These are phyloP conservation scores for Wickerhamiella kurtzmanii DNA, from an alignment of 805 yeast genomes.

Conservation along the genomic window DNA sequence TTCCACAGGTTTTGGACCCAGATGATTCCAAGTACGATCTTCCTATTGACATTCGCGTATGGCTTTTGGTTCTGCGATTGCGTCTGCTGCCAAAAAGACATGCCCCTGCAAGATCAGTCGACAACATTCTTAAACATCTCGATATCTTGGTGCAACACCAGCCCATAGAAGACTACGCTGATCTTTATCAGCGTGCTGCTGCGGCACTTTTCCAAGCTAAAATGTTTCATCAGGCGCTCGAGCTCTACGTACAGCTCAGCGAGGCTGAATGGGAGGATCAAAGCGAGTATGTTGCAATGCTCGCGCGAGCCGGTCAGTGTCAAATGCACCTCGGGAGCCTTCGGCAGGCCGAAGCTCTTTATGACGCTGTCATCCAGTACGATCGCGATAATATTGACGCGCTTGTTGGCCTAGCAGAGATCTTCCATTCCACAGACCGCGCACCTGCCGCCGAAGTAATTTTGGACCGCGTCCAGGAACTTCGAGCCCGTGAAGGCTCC, in stretches of 20 bases:
- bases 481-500: conserved; percentile 4
- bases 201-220: conserved; percentile 55
- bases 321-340: conserved; percentile 49
- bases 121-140: conserved; percentile 66
- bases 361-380: conserved; percentile 16
- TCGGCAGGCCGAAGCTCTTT: conserved; percentile 22
- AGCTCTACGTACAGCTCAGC: conserved; percentile 45
- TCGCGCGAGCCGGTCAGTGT: conserved; percentile 60
- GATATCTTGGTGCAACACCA: conserved; percentile 42
- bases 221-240: conserved; percentile 60
- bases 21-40: conserved; percentile 29
- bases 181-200: conserved; percentile 68
- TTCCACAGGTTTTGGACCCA: conserved; percentile 3
- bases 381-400: conserved; percentile 47
- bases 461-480: conserved; percentile 6
- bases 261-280: conserved; percentile 23
- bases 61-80: conserved; percentile 63
- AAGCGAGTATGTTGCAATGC: conserved; percentile 26
- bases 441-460: conserved; percentile 21
- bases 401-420: conserved; percentile 69
- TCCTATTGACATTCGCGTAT: conserved; percentile 79
- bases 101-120: conserved; percentile 29
- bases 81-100: conserved; percentile 30
- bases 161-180: conserved; percentile 45
- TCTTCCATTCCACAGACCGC: conserved; percentile 36